phyloP scores from a whole-genome alignment of 257 asterid genomes.

The Henckelia pumila region DNA sequence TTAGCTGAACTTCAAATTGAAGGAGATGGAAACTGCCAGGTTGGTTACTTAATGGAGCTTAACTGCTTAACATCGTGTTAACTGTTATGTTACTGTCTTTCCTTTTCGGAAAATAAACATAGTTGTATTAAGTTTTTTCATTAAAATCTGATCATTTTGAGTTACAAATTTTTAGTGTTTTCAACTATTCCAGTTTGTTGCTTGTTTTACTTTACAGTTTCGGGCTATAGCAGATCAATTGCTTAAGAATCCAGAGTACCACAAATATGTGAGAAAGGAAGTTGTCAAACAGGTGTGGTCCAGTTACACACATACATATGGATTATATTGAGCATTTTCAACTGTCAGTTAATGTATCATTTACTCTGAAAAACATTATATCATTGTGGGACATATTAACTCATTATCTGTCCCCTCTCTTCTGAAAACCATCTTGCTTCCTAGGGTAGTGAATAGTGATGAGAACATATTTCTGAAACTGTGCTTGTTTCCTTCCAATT shows the following conservation, averaged over 20 bases:
- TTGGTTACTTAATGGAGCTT: constrained; percentile 35
- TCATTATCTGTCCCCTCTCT: too few species aligned
- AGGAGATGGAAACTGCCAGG: constrained; percentile 99
- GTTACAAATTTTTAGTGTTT: not conserved
- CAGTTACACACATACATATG: not conserved
- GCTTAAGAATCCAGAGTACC: constrained; percentile 69
- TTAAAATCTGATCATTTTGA: not conserved
- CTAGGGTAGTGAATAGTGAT: too few species aligned
- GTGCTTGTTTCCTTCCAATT: too few species aligned
- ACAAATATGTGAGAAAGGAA: constrained; percentile 70
- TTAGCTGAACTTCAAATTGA: constrained; percentile 82
- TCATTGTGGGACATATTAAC: too few species aligned
- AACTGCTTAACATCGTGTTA: constrained; percentile 3
- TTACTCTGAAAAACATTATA: too few species aligned
- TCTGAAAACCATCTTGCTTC: too few species aligned
- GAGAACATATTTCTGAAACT: too few species aligned
- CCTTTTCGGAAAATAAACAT: not conserved
- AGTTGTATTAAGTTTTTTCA: constrained; percentile 2
- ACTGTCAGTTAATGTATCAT: too few species aligned
- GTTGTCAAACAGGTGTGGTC: constrained; percentile 71
- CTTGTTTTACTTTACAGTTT: constrained; percentile 47
- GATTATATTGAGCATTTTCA: too few species aligned
- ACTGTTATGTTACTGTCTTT: not conserved
- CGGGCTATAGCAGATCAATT: constrained; percentile 95
- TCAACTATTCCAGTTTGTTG: constrained; percentile 23